Evolutionary conservation across 1,284 basidiomycete species (phyloP).

Genomic region (Thelephora terrestris): DNA sequence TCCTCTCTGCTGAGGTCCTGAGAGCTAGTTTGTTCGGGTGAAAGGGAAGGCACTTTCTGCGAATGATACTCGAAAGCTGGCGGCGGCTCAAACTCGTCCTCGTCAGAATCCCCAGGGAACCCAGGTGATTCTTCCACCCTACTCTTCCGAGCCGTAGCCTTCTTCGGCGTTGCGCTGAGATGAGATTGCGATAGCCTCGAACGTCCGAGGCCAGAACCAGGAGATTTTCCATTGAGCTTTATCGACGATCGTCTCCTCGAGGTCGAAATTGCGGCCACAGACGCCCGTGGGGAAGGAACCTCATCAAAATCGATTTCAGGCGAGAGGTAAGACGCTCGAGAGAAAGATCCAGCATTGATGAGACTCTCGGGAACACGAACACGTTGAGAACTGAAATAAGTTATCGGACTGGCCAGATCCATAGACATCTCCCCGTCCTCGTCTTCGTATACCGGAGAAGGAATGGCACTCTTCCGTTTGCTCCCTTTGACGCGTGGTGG

Average conservation of each 20-base stretch:
- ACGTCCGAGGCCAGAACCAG: constrained; percentile 22
- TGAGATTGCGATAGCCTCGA: constrained; percentile 34
- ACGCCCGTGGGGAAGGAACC: constrained; percentile 50
- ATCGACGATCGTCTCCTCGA: constrained; percentile 25
- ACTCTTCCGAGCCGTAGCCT: constrained; percentile 23
- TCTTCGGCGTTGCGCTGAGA: constrained; percentile 23
- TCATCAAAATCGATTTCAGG: constrained; percentile 55
- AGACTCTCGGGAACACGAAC: background rate
- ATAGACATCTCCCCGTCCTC: constrained; percentile 65
- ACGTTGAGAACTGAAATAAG: constrained; percentile 42
- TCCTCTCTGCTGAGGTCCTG: constrained; percentile 37
- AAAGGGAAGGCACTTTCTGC: constrained; percentile 6
- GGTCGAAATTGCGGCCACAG: constrained; percentile 21
- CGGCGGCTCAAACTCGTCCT: constrained; percentile 6
- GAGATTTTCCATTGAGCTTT: constrained; percentile 24
- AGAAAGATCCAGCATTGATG: constrained; percentile 37
- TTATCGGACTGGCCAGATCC: constrained; percentile 44
- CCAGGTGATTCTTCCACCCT: constrained; percentile 14
- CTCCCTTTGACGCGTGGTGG: constrained; percentile 37
- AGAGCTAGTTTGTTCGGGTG: constrained; percentile 28
- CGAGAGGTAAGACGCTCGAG: constrained; percentile 39
- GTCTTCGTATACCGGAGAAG: constrained; percentile 29
- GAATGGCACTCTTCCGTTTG: constrained; percentile 29
- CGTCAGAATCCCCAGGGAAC: constrained; percentile 10
- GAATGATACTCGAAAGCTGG: background rate